phyloP scores from a whole-genome alignment of 225 moss, liverwort and hornwort species.

The Takakia lepidozioides region DNA sequence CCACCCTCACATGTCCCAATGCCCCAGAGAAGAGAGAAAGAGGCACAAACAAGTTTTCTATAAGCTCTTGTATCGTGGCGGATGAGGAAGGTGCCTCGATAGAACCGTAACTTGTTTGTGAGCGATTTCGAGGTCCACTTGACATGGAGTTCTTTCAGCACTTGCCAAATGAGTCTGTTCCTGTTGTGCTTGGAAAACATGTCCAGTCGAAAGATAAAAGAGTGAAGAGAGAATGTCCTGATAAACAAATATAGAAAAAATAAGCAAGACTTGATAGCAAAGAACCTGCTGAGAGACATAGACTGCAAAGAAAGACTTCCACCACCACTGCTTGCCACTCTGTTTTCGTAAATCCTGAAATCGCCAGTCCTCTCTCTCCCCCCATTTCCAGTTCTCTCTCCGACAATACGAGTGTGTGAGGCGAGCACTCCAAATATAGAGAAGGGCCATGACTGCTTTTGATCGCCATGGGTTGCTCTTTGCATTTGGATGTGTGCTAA shows the following conservation, averaged over 20 bases:
- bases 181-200: no score
- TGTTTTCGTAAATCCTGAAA: constrained; percentile 42
- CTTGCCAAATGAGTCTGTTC: no score
- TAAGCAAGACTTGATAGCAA: background rate
- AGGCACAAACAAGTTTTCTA: no score
- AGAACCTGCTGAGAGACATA: constrained; percentile 65
- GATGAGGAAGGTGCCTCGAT: no score
- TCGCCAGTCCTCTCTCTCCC: constrained; percentile 89
- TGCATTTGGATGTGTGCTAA: constrained; percentile 50
- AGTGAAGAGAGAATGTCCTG: background rate
- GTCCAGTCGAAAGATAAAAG: no score
- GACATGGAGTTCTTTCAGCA: no score
- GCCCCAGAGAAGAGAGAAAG: no score
- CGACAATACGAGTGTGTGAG: constrained; percentile 78
- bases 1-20: no score
- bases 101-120: no score
- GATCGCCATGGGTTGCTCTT: constrained; percentile 48
- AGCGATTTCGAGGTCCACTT: no score
- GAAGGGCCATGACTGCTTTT: constrained; percentile 39
- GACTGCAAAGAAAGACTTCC: constrained; percentile 67
- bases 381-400: constrained; percentile 88
- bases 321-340: constrained; percentile 65
- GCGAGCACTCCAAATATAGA: constrained; percentile 77
- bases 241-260: background rate
- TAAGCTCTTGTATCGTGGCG: no score